Percentiles rank a stretch among this genome's conserved stretches.
Conservation (phyloP, 805 yeast genomes). For the Ogataea parapolymorpha region DNA sequence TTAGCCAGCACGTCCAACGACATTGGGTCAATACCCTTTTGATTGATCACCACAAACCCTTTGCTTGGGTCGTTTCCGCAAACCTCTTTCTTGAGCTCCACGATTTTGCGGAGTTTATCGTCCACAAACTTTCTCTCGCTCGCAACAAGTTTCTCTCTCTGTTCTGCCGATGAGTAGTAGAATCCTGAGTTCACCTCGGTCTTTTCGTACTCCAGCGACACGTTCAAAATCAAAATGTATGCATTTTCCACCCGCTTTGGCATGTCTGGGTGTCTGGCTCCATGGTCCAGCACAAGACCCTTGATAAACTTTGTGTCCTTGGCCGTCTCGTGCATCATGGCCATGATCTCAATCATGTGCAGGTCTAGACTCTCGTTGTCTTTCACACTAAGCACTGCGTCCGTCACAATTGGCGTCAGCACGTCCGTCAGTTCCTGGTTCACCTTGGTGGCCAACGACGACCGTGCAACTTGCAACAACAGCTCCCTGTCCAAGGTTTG, state of each 20-base stretch:
- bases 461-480: constrained; percentile 84
- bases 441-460: constrained; percentile 86
- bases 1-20: constrained; percentile 91
- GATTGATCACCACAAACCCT: constrained; percentile 93
- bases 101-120: constrained; percentile 84
- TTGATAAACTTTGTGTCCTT: constrained; percentile 77
- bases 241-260: constrained; percentile 86
- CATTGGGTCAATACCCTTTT: constrained; percentile 98
- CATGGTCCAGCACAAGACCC: constrained; percentile 95
- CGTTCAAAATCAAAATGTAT: constrained; percentile 80
- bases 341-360: constrained; percentile 97
- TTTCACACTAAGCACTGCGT: constrained; percentile 83
- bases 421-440: constrained; percentile 71
- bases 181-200: constrained; percentile 97
- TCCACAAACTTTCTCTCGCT: constrained; percentile 93
- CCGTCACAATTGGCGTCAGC: constrained; percentile 91
- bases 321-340: constrained; percentile 91
- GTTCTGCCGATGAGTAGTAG: constrained; percentile 92
- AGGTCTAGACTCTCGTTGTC: constrained; percentile 61
- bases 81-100: constrained; percentile 89
- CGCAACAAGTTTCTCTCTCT: constrained; percentile 90
- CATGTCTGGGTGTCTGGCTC: constrained; percentile 99
- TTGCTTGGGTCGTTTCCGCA: constrained; percentile 69
- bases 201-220: constrained; percentile 93
- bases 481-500: constrained; percentile 77